phyloP scores from a whole-genome alignment of 2,329 filamentous ascomycete species.

The Xylariaceae sp. region DNA sequence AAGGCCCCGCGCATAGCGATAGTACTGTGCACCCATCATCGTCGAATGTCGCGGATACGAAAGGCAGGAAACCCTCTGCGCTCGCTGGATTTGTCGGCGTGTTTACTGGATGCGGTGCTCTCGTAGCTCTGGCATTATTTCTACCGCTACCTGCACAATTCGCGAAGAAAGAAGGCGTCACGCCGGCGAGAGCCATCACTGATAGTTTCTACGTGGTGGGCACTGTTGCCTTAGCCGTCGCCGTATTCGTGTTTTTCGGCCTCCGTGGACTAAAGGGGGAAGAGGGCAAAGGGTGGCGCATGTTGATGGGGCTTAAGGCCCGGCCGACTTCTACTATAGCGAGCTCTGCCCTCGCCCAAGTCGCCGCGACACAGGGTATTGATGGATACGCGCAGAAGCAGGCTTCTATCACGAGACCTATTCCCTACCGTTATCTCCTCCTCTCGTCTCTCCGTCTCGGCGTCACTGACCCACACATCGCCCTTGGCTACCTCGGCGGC shows the following conservation, averaged over 20 bases:
- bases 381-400: not conserved
- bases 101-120: slow-evolving; percentile 85
- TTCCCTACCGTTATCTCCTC: slow-evolving; percentile 57
- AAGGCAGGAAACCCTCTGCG: slow-evolving; percentile 43
- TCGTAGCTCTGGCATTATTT: slow-evolving; percentile 76
- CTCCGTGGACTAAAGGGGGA: slow-evolving; percentile 65
- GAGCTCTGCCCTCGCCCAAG: not conserved
- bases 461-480: slow-evolving; percentile 69
- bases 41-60: slow-evolving; percentile 14
- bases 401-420: slow-evolving; percentile 25
- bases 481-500: slow-evolving; percentile 83
- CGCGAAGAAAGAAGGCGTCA: slow-evolving; percentile 61
- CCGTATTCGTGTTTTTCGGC: slow-evolving; percentile 71
- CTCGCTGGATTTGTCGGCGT: slow-evolving; percentile 87
- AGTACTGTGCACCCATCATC: slow-evolving; percentile 12
- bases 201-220: slow-evolving; percentile 87
- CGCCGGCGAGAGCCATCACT: slow-evolving; percentile 67
- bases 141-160: slow-evolving; percentile 82
- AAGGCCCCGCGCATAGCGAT: slow-evolving; percentile 8
- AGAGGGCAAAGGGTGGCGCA: slow-evolving; percentile 65
- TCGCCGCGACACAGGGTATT: not conserved
- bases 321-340: not conserved
- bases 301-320: slow-evolving; percentile 43
- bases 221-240: slow-evolving; percentile 63
- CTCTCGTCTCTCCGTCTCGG: slow-evolving; percentile 62